Evolutionary conservation across 2,329 filamentous ascomycete genomes (phyloP), one percentile per base, ranked within the genome.

Genomic region (Stagonosporopsis vannaccii): DNA sequence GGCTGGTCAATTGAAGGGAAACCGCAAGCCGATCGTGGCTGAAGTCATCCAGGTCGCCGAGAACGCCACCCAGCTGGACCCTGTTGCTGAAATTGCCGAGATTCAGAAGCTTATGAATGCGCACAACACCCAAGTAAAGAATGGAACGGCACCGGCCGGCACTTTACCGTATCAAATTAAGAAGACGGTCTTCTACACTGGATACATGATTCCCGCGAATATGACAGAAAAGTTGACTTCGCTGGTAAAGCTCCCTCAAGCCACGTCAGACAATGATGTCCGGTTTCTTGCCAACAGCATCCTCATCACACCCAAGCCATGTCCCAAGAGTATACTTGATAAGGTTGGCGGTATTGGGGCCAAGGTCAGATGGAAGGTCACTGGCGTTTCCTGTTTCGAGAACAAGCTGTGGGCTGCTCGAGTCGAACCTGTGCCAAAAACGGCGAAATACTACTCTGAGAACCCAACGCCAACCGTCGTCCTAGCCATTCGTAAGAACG

Each of bases 31-130:
- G 0, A 87, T 98, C 60, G 80, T 75, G 8, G 87, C 89, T 30
- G 91, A 97, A 72, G 92, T 98, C 19, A 84, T 98, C 20, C 91
- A 94, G 70, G 93, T 99, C 13, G 84, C 87, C 3, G 92, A 97
- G 72, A 83, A 86, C 55, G 85, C 87, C 22, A 90, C 86, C 6
- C 86, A 82, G 45, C 84, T 97, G 30, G 87, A 95, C 63, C 91
- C 92, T 1, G 84, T 92, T 30, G 81, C 85, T 17, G 93, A 97
- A 78, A 85, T 93, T 32, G 88, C 90, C 15, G 89, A 94, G 73
- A 86, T 98, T 13, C 93, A 97, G 77, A 88, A 89, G 63, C 89
- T 97, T 81, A 89, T 98, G 77, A 94, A 96, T 72, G 82, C 85
- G 19, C 94, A 98, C 80, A 99, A 98, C 73, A 77, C 79, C 3